phyloP scores from a whole-genome alignment of 768 basidiomycete species.

The Candolleomyces aberdarensis region DNA sequence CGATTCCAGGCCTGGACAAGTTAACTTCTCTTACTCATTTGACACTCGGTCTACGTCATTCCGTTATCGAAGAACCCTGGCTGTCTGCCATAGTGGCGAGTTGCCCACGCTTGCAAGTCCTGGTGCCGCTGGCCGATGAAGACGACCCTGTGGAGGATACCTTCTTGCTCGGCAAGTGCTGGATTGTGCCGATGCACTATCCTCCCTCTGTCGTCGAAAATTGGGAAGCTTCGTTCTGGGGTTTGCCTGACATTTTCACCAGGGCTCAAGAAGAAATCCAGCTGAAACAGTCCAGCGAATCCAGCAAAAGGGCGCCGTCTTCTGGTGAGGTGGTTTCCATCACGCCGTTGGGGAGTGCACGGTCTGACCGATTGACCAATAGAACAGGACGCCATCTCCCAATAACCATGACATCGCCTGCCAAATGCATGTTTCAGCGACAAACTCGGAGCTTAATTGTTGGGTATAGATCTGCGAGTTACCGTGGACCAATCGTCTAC shows the following conservation, averaged over 20 bases:
- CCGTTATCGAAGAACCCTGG: conserved; percentile 17
- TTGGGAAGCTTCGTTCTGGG: conserved; percentile 32
- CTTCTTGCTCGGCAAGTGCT: conserved; percentile 19
- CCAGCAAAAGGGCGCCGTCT: background rate
- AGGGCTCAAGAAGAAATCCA: conserved; percentile 28
- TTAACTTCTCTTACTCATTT: conserved; percentile 31
- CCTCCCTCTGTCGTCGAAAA: conserved; percentile 25
- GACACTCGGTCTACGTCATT: conserved; percentile 25
- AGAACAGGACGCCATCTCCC: too few relatives aligned
- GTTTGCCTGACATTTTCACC: conserved; percentile 26
- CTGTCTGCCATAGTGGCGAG: conserved; percentile 23
- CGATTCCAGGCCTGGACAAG: conserved; percentile 25
- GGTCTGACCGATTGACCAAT: background rate
- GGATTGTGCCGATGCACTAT: conserved; percentile 31
- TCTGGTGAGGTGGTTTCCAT: background rate
- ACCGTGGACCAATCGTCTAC: background rate
- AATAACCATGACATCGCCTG: too few relatives aligned
- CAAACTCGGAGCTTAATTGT: background rate
- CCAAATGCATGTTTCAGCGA: background rate
- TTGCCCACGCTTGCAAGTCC: conserved; percentile 22
- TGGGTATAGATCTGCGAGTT: too few relatives aligned
- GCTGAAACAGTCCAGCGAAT: conserved; percentile 3
- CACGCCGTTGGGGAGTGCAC: background rate
- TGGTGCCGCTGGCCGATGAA: conserved; percentile 27
- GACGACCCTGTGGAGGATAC: conserved; percentile 20